Evolutionary conservation across 257 asterid species (phyloP), one percentile per base, ranked within the genome.

Genomic region (Osmanthus fragrans): DNA sequence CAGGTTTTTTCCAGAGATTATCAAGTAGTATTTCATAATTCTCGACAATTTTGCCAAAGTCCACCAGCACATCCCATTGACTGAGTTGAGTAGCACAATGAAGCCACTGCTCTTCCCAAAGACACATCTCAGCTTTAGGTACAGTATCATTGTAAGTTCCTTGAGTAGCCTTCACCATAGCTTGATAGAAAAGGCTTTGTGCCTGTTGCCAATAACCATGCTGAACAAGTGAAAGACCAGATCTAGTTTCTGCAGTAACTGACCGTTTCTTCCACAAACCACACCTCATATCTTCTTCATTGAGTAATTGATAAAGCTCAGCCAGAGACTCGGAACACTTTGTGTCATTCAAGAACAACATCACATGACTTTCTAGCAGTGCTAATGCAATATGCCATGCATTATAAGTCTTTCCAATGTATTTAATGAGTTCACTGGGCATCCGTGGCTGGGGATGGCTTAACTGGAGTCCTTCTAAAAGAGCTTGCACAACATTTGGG

Each of bases 21-120:
- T 96, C 99, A 74, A 96, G 90, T 72, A 96, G 87, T 83, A 96
- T 90, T 74, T 96, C 99, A 86, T 96, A 93, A 85, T 96, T 96
- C 78, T 96, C 98, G 74, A 94, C 91, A 80, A 82, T 87, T 90
- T 96, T 96, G 21, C 99, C 99, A 34, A 96, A 96, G 80, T 96
- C 99, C 27, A 91, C 92, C 66, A 96, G 90, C 72, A 89, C 97
- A 82, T 96, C 99, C 99, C 99, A 96, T 75, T 93, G 98, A 87
- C 99, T 90, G 72, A 96, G 98, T 84, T 93, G 99, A 76, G 90
- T 86, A 65, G 98, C 97, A 88, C 98, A 93, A 86, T 85, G 87
- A 65, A 96, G 88, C 99, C 99, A 96, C 86, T 96, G 99, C 90
- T 96, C 99, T 84, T 96, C 99, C 99, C 99, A 96, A 72, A 93